Conservation (phyloP, 2,329 filamentous ascomycete species). For the Sclerotinia spermophila region DNA sequence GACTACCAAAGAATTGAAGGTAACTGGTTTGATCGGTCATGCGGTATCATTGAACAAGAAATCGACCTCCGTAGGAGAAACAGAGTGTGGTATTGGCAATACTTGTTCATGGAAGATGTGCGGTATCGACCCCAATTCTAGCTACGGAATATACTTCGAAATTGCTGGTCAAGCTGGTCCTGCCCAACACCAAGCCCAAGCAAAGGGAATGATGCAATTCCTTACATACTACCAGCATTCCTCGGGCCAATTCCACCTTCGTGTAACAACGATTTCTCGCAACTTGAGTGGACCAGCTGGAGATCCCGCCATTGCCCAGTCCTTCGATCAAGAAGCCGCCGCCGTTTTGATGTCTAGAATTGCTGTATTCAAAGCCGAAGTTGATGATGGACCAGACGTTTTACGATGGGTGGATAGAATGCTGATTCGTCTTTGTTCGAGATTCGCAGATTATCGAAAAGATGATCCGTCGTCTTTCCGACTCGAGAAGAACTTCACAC, state of each 20-base stretch:
- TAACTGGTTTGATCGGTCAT: constrained; percentile 94
- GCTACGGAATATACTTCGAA: constrained; percentile 96
- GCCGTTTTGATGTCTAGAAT: constrained; percentile 99
- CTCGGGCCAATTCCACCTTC: constrained; percentile 90
- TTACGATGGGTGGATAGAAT: constrained; percentile 97
- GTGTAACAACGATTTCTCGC: constrained; percentile 89
- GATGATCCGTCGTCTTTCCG: constrained; percentile 97
- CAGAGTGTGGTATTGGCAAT: constrained; percentile 96
- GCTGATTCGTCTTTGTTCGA: constrained; percentile 92
- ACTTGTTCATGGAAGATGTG: constrained; percentile 99
- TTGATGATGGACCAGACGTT: constrained; percentile 97
- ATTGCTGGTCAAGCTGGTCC: constrained; percentile 91
- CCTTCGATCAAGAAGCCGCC: constrained; percentile 96
- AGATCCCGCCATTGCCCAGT: constrained; percentile 91
- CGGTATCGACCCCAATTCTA: constrained; percentile 88
- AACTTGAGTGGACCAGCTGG: constrained; percentile 91
- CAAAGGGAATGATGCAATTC: constrained; percentile 97
- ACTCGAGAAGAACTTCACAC: constrained; percentile 96
- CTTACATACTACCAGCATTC: constrained; percentile 98
- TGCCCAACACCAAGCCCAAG: constrained; percentile 75
- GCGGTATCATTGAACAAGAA: constrained; percentile 98
- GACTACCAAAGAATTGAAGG: constrained; percentile 97
- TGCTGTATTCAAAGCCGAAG: constrained; percentile 97
- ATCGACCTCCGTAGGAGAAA: constrained; percentile 93
- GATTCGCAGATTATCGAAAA: constrained; percentile 97